Base-by-base conservation (phyloP, 495 filamentous ascomycete species). In the Talaromyces borbonicus region DNA sequence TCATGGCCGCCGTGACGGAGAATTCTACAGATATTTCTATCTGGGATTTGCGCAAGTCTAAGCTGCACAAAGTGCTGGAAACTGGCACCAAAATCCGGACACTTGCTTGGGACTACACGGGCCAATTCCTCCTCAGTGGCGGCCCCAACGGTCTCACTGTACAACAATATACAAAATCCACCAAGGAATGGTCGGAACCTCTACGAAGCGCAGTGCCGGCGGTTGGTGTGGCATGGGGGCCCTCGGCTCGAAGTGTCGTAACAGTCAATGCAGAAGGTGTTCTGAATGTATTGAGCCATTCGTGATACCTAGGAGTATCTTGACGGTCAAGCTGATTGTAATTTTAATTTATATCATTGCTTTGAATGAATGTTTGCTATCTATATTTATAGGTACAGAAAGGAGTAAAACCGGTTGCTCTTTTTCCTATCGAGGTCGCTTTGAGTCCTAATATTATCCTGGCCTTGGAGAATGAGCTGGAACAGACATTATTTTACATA, bases 81-180 rank as follows among this genome's bases (percentile, higher is more conserved):
- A 83, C 85, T 45, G 90, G 88, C 29, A 81, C 77, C 50, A 73
- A 75, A 35, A 77, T 94, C 40, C 71, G 80, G 36, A 75, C 73
- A 20, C 71, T 95, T 47, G 68, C 73, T 39, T 98, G 88, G 87
- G 92, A 98, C 56, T 95, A 94, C 68, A 92, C 85, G 15, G 92
- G 90, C 18, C 92, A 97, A 60, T 98, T 84, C 65, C 73, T 97
- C 14, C 82, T 90, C 14, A 81, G 84, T 15, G 85, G 77, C 12
- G 93, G 93, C 0, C 76, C 84, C 1, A 79, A 81, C 35, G 87
- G 88, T 5, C 67, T 95, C 37, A 84, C 83, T 23, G 86, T 98
- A 43, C 87, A 90, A 58, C 81, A 90, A 52, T 98, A 92, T 61
- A 68, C 72, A 30, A 97, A 96, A 69, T 60, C 73, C 12, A 67